These are phyloP conservation scores for Malassezia furfur DNA, from an alignment of 1,284 basidiomycete genomes.

Conservation along the genomic window DNA sequence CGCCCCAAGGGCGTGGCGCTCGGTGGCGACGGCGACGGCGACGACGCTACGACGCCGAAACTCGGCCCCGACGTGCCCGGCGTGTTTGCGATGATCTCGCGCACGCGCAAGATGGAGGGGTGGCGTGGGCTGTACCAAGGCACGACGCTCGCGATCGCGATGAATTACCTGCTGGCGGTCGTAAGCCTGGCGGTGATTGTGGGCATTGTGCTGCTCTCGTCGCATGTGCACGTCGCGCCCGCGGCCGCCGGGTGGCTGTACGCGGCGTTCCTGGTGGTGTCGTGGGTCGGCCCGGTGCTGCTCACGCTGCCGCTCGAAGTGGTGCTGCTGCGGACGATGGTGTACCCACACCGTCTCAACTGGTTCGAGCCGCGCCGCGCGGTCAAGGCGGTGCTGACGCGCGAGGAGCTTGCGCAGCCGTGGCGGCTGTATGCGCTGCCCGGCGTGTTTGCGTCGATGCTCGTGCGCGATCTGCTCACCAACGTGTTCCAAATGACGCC, in stretches of 20 bases:
- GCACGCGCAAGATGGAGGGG: conserved; percentile 38
- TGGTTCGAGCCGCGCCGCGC: conserved; percentile 25
- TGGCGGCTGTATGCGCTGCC: conserved; percentile 40
- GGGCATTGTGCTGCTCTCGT: conserved; percentile 12
- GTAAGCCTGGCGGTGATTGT: not conserved
- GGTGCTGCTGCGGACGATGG: conserved; percentile 35
- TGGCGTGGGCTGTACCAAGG: conserved; percentile 44
- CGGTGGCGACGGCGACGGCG: conserved; percentile 29
- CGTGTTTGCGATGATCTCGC: conserved; percentile 33
- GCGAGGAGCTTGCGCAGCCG: conserved; percentile 32
- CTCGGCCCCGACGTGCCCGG: conserved; percentile 43
- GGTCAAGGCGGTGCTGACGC: conserved; percentile 34
- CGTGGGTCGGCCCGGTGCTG: not conserved
- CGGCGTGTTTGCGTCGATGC: conserved; percentile 27
- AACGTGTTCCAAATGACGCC: conserved; percentile 27
- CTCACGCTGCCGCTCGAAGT: conserved; percentile 37
- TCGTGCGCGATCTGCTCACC: conserved; percentile 34
- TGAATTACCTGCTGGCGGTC: conserved; percentile 4
- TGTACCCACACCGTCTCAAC: conserved; percentile 31
- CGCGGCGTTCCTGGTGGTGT: conserved; percentile 3
- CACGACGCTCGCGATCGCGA: not conserved
- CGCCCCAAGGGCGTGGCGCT: conserved; percentile 40
- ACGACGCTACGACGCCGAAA: conserved; percentile 24
- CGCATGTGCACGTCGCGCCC: not conserved
- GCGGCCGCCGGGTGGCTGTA: not conserved